A percentile compares a stretch with the other conserved stretches of the same genome.
These are phyloP conservation scores for Trichophyton benhamiae DNA, from an alignment of 2,329 filamentous ascomycete species.

Conservation along the genomic window DNA sequence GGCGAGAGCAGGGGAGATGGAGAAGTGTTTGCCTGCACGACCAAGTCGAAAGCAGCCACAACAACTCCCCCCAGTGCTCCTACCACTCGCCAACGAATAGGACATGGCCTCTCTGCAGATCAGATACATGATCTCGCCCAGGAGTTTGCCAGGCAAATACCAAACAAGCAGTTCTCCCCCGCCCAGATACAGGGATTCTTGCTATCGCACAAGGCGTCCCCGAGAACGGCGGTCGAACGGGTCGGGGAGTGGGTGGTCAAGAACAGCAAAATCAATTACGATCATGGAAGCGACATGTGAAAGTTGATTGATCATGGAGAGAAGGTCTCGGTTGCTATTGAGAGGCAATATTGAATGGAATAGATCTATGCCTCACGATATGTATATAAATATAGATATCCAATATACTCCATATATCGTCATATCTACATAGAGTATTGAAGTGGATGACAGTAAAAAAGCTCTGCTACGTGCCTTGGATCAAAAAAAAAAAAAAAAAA, in stretches of 20 bases:
- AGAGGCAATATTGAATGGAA: no score
- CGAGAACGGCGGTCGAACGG: slow-evolving; percentile 21
- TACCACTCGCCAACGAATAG: neutral
- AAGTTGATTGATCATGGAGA: neutral
- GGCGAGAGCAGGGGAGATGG: neutral
- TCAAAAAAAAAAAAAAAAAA: no score
- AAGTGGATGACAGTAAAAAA: no score
- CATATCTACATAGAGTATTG: no score
- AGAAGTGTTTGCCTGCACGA: neutral
- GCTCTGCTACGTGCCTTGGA: no score
- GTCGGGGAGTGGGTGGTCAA: slow-evolving; percentile 19
- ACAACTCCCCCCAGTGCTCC: neutral
- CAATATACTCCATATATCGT: no score
- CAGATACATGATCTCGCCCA: slow-evolving; percentile 15
- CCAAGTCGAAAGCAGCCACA: neutral
- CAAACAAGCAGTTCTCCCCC: slow-evolving; percentile 24
- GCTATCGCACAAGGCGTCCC: slow-evolving; percentile 27
- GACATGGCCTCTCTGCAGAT: neutral
- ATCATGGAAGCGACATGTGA: neutral
- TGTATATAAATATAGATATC: no score
- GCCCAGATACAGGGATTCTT: slow-evolving; percentile 28
- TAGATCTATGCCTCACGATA: no score
- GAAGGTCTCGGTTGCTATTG: neutral
- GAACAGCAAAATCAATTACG: neutral
- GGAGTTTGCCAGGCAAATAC: slow-evolving; percentile 24